These are phyloP conservation scores for Pharus latifolius DNA, from an alignment of 176 grass and related monocot species.

Conservation along the genomic window DNA sequence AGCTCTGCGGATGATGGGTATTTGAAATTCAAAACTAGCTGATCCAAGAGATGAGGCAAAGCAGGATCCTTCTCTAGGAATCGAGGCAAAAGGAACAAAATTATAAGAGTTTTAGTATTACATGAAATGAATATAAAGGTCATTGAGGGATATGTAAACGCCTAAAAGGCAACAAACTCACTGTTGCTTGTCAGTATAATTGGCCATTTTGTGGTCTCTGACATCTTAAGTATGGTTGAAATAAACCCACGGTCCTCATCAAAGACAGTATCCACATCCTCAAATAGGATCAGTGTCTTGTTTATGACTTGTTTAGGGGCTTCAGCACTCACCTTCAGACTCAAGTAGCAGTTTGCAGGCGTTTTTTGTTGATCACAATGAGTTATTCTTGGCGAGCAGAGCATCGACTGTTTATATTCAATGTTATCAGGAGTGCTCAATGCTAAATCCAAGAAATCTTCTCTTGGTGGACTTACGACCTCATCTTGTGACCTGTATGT, in stretches of 20 bases:
- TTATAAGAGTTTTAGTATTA: constrained; percentile 5
- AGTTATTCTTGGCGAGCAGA: background rate
- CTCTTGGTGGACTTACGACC: constrained; percentile 9
- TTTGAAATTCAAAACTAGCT: constrained; percentile 66
- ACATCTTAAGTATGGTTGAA: constrained; percentile 74
- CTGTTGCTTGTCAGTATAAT: constrained; percentile 98
- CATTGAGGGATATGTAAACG: background rate
- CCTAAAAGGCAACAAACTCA: constrained; percentile 29
- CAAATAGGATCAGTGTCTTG: constrained; percentile 82
- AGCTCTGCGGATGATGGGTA: constrained; percentile 68
- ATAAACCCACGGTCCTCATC: constrained; percentile 91
- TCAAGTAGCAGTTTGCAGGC: constrained; percentile 12
- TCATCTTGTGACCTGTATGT: constrained; percentile 65
- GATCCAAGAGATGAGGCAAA: constrained; percentile 65
- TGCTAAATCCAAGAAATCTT: constrained; percentile 18
- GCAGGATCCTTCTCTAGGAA: constrained; percentile 66
- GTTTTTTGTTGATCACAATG: constrained; percentile 8
- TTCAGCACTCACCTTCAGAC: constrained; percentile 17
- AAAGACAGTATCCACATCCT: constrained; percentile 94
- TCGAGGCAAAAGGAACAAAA: constrained; percentile 6
- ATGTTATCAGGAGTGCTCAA: constrained; percentile 21
- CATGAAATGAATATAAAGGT: constrained; percentile 5
- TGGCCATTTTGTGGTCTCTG: constrained; percentile 72
- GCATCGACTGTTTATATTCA: constrained; percentile 8
- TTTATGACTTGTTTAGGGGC: constrained; percentile 46